Evolutionary conservation across 2,329 filamentous ascomycete species (phyloP), one percentile per base, ranked within the genome.

Genomic region (Ramularia endophylla): DNA sequence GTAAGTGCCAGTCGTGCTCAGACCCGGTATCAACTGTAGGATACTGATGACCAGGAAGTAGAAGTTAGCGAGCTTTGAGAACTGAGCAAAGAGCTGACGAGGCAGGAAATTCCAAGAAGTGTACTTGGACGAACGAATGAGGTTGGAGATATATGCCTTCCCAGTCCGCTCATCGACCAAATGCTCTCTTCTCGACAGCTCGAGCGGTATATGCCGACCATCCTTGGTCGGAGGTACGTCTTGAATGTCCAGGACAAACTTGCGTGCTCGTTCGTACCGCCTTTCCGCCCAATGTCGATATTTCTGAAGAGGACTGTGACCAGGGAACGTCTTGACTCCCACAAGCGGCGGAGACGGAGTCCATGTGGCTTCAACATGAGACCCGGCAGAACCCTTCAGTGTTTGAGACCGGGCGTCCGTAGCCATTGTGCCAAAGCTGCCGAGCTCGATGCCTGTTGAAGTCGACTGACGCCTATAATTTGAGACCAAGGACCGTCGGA

Each of bases 41-140:
- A 92, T 83, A 39, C 86, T 86, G 51, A 95, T 83, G 44, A 89
- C 74, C 27, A 97, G 71, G 62, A 97, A 95, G 66, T 95, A 95
- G 56, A 94, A 94, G 66, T 97, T 95, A 53, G 87, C 88, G 30
- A 95, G 72, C 61, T 95, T 94, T 49, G 86, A 90, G 58, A 95
- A 94, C 61, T 97, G 90, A 38, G 87, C 92, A 41, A 90, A 75
- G 5, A 97, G 68, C 62, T 95, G 90, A 46, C 85, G 83, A 0
- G 89, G 89, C 8, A 95, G 59, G 56, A 97, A 97, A 58, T 88
- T 85, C 79, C 81, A 95, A 2, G 88, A 64, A 1, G 85, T 95
- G 60, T 97, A 95, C 16, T 89, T 80, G 59, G 83, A 90, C 1
- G 87, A 94, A 5, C 88, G 80, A 55, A 97, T 95, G 45, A 80